phyloP scores from a whole-genome alignment of 2,329 filamentous ascomycete genomes.

The Phoma herbarum region DNA sequence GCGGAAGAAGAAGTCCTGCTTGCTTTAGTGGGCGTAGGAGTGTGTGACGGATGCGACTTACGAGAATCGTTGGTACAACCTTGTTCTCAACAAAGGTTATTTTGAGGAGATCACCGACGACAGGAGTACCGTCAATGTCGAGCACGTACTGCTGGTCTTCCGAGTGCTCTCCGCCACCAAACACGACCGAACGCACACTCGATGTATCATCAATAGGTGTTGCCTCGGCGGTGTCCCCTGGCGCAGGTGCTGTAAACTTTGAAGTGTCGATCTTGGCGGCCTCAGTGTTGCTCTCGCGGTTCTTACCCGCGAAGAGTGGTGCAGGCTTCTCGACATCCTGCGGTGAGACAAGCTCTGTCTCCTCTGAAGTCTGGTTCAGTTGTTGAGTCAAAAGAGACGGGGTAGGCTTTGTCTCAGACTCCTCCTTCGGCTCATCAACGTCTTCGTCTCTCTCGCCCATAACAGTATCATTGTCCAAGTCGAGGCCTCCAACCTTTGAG shows the following conservation, averaged over 20 bases:
- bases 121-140: constrained; percentile 72
- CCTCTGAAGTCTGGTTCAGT: constrained; percentile 43
- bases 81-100: constrained; percentile 94
- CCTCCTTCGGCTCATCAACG: constrained; percentile 29
- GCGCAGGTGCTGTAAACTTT: constrained; percentile 38
- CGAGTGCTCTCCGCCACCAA: constrained; percentile 44
- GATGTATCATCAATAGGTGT: constrained; percentile 50
- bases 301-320: constrained; percentile 66
- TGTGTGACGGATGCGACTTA: constrained; percentile 60
- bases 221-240: constrained; percentile 47
- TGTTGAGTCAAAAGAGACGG: constrained; percentile 56
- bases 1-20: constrained; percentile 94
- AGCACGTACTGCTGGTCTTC: constrained; percentile 60
- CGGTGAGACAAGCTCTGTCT: constrained; percentile 54
- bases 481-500: constrained; percentile 64
- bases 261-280: constrained; percentile 39
- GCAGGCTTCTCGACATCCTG: constrained; percentile 74
- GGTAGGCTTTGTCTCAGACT: constrained; percentile 42
- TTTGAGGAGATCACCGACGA: constrained; percentile 94
- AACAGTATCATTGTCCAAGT: constrained; percentile 66
- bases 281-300: constrained; percentile 39
- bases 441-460: constrained; percentile 51
- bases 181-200: constrained; percentile 46
- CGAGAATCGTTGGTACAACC: constrained; percentile 94
- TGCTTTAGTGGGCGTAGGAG: not conserved